Evolutionary conservation across 2,329 filamentous ascomycete species (phyloP).

Genomic region (Pseudogymnoascus sp.): DNA sequence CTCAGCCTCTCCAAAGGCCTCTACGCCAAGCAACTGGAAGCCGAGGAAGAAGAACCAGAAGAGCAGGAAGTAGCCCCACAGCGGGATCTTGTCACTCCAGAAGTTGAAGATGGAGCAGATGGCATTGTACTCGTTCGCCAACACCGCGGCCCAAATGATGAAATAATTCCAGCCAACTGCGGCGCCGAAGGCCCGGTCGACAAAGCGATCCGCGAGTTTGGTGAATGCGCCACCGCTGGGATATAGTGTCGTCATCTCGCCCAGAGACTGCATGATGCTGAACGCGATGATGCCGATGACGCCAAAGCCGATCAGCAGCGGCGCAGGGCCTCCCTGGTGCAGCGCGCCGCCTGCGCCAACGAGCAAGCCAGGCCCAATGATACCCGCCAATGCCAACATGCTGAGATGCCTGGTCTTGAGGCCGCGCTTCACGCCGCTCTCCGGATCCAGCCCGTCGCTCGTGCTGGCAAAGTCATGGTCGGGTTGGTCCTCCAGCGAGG

Average conservation of each 20-base stretch:
- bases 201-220: conserved; percentile 62
- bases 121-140: conserved; percentile 66
- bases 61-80: conserved; percentile 65
- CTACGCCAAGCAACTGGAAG: conserved; percentile 65
- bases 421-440: conserved; percentile 60
- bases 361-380: conserved; percentile 62
- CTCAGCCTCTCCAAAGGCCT: conserved; percentile 71
- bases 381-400: conserved; percentile 42
- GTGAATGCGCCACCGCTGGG: conserved; percentile 66
- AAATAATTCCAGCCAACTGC: conserved; percentile 68
- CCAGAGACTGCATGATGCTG: conserved; percentile 54
- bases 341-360: conserved; percentile 66
- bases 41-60: conserved; percentile 65
- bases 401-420: conserved; percentile 61
- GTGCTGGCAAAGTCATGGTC: not conserved
- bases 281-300: conserved; percentile 64
- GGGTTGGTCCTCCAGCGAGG: not conserved
- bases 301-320: conserved; percentile 65
- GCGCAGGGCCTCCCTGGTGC: conserved; percentile 61
- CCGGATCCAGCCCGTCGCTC: conserved; percentile 37
- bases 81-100: conserved; percentile 54
- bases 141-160: conserved; percentile 58
- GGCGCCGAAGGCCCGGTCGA: conserved; percentile 62
- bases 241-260: conserved; percentile 67
- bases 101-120: conserved; percentile 59